Percentiles rank a stretch among this genome's conserved stretches.
Conservation (phyloP, 2,329 filamentous ascomycete species). For the Fusarium tricinctum region DNA sequence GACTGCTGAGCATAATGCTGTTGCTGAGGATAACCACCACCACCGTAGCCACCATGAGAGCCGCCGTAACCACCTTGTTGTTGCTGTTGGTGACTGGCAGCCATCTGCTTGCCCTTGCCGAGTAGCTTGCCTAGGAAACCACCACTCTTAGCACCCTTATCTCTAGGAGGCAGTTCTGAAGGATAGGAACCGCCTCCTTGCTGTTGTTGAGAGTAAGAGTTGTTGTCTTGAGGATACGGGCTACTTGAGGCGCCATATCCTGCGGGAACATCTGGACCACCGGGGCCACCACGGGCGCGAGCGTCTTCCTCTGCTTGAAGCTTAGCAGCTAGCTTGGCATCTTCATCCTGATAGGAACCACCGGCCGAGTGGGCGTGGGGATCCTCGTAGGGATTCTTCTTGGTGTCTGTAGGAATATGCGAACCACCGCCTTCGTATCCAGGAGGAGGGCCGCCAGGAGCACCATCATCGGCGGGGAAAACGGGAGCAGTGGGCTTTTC, state of each 20-base stretch:
- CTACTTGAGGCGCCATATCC: slow-evolving; percentile 51
- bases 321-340: slow-evolving; percentile 80
- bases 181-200: slow-evolving; percentile 50
- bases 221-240: slow-evolving; percentile 50
- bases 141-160: slow-evolving; percentile 56
- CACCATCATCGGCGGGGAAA: slow-evolving; percentile 61
- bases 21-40: slow-evolving; percentile 53
- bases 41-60: slow-evolving; percentile 33
- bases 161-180: slow-evolving; percentile 60
- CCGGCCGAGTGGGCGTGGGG: slow-evolving; percentile 50
- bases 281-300: slow-evolving; percentile 59
- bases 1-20: slow-evolving; percentile 47
- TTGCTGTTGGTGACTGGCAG: slow-evolving; percentile 48
- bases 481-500: slow-evolving; percentile 81
- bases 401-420: slow-evolving; percentile 66
- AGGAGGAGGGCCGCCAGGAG: slow-evolving; percentile 74
- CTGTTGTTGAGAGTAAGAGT: slow-evolving; percentile 51
- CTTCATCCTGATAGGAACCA: slow-evolving; percentile 66
- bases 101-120: slow-evolving; percentile 60
- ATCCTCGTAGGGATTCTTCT: slow-evolving; percentile 78
- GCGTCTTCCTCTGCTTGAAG: slow-evolving; percentile 88
- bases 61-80: slow-evolving; percentile 34
- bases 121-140: slow-evolving; percentile 68
- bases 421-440: slow-evolving; percentile 68
- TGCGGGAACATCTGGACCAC: slow-evolving; percentile 52